A percentile compares a stretch with the other conserved stretches of the same genome.
phyloP scores from a whole-genome alignment of 345 rosid species.

The Bruguiera parviflora region DNA sequence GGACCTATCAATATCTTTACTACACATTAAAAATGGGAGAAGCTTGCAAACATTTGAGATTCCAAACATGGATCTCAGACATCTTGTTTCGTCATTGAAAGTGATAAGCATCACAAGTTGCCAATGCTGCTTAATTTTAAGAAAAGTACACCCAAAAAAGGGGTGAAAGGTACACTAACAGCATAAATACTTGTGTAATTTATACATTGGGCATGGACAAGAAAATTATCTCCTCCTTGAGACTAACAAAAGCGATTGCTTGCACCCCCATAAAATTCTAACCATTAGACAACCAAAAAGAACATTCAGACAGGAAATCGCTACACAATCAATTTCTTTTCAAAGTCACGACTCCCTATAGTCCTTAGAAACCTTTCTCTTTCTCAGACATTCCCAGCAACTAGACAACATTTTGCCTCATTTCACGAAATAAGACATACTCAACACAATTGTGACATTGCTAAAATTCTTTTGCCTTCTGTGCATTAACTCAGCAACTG shows the following conservation, averaged over 20 bases:
- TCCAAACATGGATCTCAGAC: background rate
- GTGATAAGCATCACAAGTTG: background rate
- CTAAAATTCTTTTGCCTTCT: background rate
- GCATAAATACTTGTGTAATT: too few relatives aligned
- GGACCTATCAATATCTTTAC: background rate
- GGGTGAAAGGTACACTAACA: background rate
- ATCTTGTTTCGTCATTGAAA: background rate
- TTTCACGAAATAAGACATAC: background rate
- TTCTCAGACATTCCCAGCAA: constrained; percentile 5
- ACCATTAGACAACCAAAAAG: too few relatives aligned
- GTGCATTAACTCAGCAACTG: constrained; percentile 2
- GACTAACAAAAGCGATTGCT: too few relatives aligned
- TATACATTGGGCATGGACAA: too few relatives aligned
- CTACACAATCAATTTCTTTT: background rate
- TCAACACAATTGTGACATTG: background rate
- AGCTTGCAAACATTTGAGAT: background rate
- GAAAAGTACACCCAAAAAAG: background rate
- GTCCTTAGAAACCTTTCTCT: background rate
- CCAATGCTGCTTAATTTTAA: background rate
- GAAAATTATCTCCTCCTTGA: too few relatives aligned
- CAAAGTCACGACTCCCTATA: too few relatives aligned
- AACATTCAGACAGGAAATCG: constrained; percentile 1
- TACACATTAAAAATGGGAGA: too few relatives aligned
- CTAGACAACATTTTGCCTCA: constrained; percentile 2
- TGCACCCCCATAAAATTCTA: too few relatives aligned